phyloP scores from a whole-genome alignment of 2,329 filamentous ascomycete species.

The Bertia moriformis region DNA sequence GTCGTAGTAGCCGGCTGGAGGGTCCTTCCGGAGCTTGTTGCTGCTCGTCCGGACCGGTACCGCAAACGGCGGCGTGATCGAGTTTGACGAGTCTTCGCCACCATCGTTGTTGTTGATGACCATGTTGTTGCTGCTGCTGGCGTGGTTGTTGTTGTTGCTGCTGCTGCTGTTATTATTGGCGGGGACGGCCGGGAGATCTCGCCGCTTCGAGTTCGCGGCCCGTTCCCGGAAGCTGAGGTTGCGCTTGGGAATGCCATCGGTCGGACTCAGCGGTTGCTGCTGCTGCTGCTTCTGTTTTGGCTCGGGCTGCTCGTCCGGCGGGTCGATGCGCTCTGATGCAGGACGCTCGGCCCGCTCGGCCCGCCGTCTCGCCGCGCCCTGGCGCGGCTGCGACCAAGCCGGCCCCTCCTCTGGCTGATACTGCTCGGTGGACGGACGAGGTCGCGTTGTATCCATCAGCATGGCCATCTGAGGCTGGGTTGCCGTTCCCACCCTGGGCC shows the following conservation, averaged over 20 bases:
- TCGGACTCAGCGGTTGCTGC: slow-evolving; percentile 5
- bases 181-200: slow-evolving; percentile 15
- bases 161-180: too few relatives aligned
- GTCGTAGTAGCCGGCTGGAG: slow-evolving; percentile 27
- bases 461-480: too few relatives aligned
- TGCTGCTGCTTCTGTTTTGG: not conserved
- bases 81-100: too few relatives aligned
- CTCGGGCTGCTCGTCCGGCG: not conserved
- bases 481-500: too few relatives aligned
- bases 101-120: too few relatives aligned
- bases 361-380: too few relatives aligned
- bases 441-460: too few relatives aligned
- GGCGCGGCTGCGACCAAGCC: too few relatives aligned
- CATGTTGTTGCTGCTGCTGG: slow-evolving; percentile 2
- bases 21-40: slow-evolving; percentile 43
- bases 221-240: slow-evolving; percentile 48
- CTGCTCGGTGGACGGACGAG: too few relatives aligned
- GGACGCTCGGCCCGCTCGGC: too few relatives aligned
- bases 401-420: too few relatives aligned
- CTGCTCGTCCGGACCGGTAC: slow-evolving; percentile 32
- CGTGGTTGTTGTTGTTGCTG: too few relatives aligned
- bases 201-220: slow-evolving; percentile 26
- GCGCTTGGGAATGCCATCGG: slow-evolving; percentile 30
- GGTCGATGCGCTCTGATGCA: not conserved
- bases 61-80: slow-evolving; percentile 14